Evolutionary conservation across 1,284 basidiomycete species (phyloP), one percentile per base, ranked within the genome.

Genomic region (Puccinia hordei): DNA sequence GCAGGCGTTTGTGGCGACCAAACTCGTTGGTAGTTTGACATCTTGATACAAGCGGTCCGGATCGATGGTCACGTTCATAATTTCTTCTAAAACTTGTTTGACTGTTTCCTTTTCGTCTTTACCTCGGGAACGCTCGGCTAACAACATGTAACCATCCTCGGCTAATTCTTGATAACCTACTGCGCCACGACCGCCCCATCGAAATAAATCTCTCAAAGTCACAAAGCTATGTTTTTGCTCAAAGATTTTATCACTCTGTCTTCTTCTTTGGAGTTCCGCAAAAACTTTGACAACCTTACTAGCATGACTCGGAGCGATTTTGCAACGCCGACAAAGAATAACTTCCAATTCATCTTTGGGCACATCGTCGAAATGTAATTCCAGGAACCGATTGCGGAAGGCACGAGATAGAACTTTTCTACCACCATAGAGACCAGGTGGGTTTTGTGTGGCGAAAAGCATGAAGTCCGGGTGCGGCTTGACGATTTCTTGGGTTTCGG

Each of bases 391-490:
- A 86, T 97, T 98, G 46, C 97, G 90, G 87, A 99, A 98, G 0
- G 97, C 97, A 46, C 97, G 90, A 2, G 96, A 98, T 15, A 99
- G 87, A 5, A 98, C 90, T 85, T 99, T 99, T 82, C 97, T 90
- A 8, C 97, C 97, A 0, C 92, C 96, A 85, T 99, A 99, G n/a
- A 98, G 87, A 0, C 96, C 96, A 0, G 97, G 93, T 19, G 97
- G 97, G 85, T 99, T 99, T 86, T 99, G 97, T 0, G 97, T 98
- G 0, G 96, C 96, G 84, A 98, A 99, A 10, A 99, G 89, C 91
- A 98, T 95, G 87, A 99, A 99, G 85, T 94, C 91, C 0, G 94
- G 92, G 86, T 99, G 96, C 0, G 97, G 97, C 30, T 89, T 90
- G 75, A 99, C 90, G 33, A 99, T 90, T 86, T 99, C 97, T 82